These are phyloP conservation scores for Thalassia testudinum DNA, from an alignment of 116 monocot genomes.

Conservation along the genomic window DNA sequence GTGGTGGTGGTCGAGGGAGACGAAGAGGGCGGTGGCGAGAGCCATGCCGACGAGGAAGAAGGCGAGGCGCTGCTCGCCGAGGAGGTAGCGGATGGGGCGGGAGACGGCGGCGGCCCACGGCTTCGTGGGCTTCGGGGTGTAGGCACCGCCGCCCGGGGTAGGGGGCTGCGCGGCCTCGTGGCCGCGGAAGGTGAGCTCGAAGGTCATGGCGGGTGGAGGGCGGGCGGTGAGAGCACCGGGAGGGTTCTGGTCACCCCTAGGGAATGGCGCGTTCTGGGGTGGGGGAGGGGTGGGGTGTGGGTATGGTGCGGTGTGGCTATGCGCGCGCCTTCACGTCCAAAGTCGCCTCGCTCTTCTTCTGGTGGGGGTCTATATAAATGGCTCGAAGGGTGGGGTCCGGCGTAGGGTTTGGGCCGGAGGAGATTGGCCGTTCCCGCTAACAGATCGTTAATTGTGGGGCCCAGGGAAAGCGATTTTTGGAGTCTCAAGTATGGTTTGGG, in stretches of 20 bases:
- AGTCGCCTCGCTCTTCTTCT: too few relatives aligned
- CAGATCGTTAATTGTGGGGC: too few relatives aligned
- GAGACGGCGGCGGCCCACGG: conserved; percentile 10
- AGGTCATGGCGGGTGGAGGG: conserved; percentile 2
- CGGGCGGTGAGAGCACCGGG: neutral
- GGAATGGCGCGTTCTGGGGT: too few relatives aligned
- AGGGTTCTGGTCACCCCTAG: neutral
- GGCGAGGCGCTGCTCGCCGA: conserved; percentile 56
- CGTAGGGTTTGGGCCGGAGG: too few relatives aligned
- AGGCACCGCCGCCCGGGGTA: conserved; percentile 4
- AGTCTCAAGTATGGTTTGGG: too few relatives aligned
- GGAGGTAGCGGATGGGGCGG: conserved; percentile 29
- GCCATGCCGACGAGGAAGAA: conserved; percentile 59
- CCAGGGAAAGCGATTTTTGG: too few relatives aligned
- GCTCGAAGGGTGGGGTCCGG: too few relatives aligned
- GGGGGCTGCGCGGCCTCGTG: conserved; percentile 9
- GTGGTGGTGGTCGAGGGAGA: conserved; percentile 2
- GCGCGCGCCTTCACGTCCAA: too few relatives aligned
- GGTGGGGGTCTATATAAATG: too few relatives aligned
- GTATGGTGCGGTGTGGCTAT: too few relatives aligned
- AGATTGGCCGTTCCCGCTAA: too few relatives aligned
- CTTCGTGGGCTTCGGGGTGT: conserved; percentile 29
- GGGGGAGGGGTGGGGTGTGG: too few relatives aligned
- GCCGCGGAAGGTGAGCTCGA: conserved; percentile 36
- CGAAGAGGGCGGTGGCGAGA: conserved; percentile 40